Percentiles rank a stretch among this genome's conserved stretches.
Evolutionary conservation across 139 green algal genomes (phyloP).

Genomic region (Coccomyxa sp.): DNA sequence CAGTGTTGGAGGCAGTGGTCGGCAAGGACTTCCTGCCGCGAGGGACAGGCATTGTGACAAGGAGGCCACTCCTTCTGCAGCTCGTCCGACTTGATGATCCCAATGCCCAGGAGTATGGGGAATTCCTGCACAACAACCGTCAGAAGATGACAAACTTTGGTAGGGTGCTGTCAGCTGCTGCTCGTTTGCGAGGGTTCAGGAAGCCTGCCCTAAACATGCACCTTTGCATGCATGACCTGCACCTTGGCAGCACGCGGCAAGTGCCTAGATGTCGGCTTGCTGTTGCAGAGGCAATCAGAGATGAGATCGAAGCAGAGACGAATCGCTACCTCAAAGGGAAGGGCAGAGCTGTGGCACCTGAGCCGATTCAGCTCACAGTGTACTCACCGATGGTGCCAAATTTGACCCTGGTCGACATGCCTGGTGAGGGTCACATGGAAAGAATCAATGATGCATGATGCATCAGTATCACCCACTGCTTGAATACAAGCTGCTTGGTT

Average conservation of each 20-base stretch:
- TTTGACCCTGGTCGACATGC: constrained; percentile 96
- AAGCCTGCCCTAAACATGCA: too few species aligned
- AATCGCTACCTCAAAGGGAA: constrained; percentile 64
- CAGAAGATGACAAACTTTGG: constrained; percentile 82
- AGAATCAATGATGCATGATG: too few species aligned
- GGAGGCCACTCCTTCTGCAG: constrained; percentile 87
- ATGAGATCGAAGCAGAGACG: constrained; percentile 93
- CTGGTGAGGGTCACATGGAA: constrained; percentile 48
- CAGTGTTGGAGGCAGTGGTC: constrained; percentile 93
- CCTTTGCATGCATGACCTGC: too few species aligned
- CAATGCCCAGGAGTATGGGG: constrained; percentile 77
- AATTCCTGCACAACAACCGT: constrained; percentile 81
- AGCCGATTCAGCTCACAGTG: constrained; percentile 93
- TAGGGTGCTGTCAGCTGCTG: constrained; percentile 25
- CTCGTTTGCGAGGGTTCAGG: not conserved
- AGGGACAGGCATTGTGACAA: constrained; percentile 91
- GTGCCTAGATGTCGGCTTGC: too few species aligned
- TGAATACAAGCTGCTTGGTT: too few species aligned
- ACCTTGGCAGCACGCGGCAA: too few species aligned
- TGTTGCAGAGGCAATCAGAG: constrained; percentile 70
- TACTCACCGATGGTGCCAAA: constrained; percentile 87
- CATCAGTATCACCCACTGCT: too few species aligned
- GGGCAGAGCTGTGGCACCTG: constrained; percentile 77
- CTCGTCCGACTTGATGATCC: constrained; percentile 75
- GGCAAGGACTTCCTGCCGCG: constrained; percentile 91